phyloP scores from a whole-genome alignment of 176 grass and related monocot species.

The Musa schizocarpa region DNA sequence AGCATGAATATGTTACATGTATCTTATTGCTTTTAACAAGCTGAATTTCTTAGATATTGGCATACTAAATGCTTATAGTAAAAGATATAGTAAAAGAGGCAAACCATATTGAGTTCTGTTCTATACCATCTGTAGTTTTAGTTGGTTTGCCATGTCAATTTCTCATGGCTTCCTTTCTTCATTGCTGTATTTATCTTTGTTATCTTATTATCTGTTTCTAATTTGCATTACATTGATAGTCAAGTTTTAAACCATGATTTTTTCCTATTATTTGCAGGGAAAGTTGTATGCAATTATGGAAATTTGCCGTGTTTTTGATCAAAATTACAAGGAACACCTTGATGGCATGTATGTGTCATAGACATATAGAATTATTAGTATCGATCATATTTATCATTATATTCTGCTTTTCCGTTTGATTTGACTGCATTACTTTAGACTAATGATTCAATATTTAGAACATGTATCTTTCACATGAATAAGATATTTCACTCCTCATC shows the following conservation, averaged over 20 bases:
- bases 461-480: too few species aligned
- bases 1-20: not conserved
- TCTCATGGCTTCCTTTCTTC: too few species aligned
- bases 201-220: not conserved
- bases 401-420: not conserved
- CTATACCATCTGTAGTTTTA: not conserved
- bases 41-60: not conserved
- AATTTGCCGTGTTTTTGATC: slow-evolving; percentile 24
- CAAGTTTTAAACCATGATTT: not conserved
- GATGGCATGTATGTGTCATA: slow-evolving; percentile 21
- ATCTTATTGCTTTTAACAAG: too few species aligned
- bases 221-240: not conserved
- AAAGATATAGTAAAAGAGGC: too few species aligned
- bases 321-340: slow-evolving; percentile 26
- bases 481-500: too few species aligned
- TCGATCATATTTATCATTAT: not conserved
- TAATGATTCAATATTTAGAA: too few species aligned
- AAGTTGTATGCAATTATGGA: slow-evolving; percentile 43
- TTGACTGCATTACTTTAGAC: not conserved
- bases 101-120: not conserved
- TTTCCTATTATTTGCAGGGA: slow-evolving; percentile 42
- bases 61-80: not conserved
- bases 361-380: not conserved
- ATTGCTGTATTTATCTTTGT: not conserved
- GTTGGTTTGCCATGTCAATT: not conserved